Base-by-base conservation (phyloP, 129 eudicot species). In the Saposhnikovia divaricata region DNA sequence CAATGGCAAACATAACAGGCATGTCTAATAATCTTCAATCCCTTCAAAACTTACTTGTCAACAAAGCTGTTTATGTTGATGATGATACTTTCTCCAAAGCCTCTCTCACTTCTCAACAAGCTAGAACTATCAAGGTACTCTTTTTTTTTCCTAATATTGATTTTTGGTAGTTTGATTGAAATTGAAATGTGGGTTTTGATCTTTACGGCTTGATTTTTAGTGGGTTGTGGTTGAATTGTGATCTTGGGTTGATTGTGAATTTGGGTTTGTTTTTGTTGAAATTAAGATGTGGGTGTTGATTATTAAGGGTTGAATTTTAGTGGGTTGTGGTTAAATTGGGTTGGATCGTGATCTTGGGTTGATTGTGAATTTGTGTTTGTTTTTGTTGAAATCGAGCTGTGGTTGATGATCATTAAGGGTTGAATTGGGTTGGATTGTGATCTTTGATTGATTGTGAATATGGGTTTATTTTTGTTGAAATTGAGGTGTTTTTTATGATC, bases 11-110 rank as follows among this genome's bases (percentile, higher is more conserved):
- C 85, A 82, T 95, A 16, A 81, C 94, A 48, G 97, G 91, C 81
- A 95, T 90, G 88, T 72, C 97, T 9, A 81, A 84, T 79, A 89
- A 92, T 88, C 88, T 95, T 40, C 89, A 92, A 34, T 89, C 99
- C 9, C 89, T 95, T 47, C 90, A 90, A 40, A 90, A 88, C 50
- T 83, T 95, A n/a, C 91, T 92, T 76, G 73, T 87, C 78, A 87
- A 89, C 50, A 92, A 95, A 82, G 96, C 93, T 46, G 97, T 92
- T 43, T 95, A 85, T 77, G 97, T 95, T n/a, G 97, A 95, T 75
- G 89, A 88, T 14, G 92, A 92, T 13, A 84, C 95, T 74, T 95
- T 89, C 79, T 83, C 89, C 79, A 90, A 83, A 76, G 99, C 99
- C 51, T 90, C 96, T 38, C 90, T 92, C 68, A 84, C 81, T 87